Base-by-base conservation (phyloP, 2,329 filamentous ascomycete species). In the Colletotrichum abscissum region DNA sequence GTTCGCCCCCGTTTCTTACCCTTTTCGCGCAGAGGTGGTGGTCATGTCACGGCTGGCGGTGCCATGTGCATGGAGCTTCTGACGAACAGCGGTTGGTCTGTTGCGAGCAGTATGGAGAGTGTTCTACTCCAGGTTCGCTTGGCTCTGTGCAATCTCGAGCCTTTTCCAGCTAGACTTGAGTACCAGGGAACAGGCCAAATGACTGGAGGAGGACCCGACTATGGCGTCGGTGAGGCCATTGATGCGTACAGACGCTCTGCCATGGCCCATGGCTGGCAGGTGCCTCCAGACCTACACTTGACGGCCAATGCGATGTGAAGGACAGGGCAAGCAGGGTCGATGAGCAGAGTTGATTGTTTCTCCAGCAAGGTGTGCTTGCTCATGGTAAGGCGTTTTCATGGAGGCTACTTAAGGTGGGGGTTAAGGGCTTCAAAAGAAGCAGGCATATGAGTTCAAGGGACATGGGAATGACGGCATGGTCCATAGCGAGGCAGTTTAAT, bases 21-120 rank as follows among this genome's bases (percentile, higher is more conserved):
- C 2, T 96, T 96, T 78, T 80, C 85, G 30, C 77, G 85, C 5
- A 94, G 95, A 5, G 95, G 95, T 24, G 95, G 95, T 28, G 95
- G 95, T 0, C 94, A 98, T 80, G 92, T 98, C 73, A 97, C 95
- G 0, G 84, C 87, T 1, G 95, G 95, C 28, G 95, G 95, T 1
- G 94, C 95, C 1, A 90, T 98, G 83, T 91, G 90, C 81, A 95
- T 97, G 91, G 92, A 97, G 81, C 87, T 97, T 5, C 87, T 98
- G 74, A 97, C 95, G 1, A 95, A 92, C 80, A 90, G 90, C 7
- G 95, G 95, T 30, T 98, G 95, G 95, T 91, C 88, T 26, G 91
- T 93, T 0, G 91, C 89, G 1, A 90, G 88, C 63, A 91, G 89
- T 22, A 91, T 98, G 76, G 95, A 98, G 80, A 92, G 91, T 64